Conservation (phyloP, 2,329 filamentous ascomycete genomes). For the Exserohilum rostratum region DNA sequence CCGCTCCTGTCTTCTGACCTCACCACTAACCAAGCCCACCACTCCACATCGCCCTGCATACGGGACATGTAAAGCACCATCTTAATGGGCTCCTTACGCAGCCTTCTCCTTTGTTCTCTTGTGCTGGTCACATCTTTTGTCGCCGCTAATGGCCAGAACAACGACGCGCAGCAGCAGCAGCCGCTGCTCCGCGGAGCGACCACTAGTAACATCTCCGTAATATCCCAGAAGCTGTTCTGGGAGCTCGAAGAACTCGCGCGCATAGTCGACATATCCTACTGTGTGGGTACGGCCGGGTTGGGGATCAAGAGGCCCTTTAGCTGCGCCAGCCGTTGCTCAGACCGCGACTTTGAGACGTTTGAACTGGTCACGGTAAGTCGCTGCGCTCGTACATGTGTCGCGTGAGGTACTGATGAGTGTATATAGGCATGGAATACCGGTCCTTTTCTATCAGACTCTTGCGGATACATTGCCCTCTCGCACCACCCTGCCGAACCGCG, state of each 20-base stretch:
- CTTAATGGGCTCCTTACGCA: conserved; percentile 29
- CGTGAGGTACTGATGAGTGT: conserved; percentile 10
- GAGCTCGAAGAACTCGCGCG: conserved; percentile 87
- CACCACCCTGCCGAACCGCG: conserved; percentile 64
- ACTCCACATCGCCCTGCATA: conserved; percentile 2
- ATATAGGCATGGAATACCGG: conserved; percentile 86
- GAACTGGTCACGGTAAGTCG: conserved; percentile 68
- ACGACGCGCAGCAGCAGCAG: conserved; percentile 26
- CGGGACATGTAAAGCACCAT: conserved; percentile 38
- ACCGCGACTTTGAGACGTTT: conserved; percentile 79
- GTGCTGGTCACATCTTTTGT: conserved; percentile 21
- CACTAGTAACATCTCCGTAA: conserved; percentile 39
- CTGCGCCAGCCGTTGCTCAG: conserved; percentile 82
- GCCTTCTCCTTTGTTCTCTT: conserved; percentile 29
- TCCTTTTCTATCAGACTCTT: conserved; percentile 83
- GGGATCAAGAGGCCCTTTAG: conserved; percentile 83
- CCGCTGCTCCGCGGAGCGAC: background rate
- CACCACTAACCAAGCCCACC: conserved; percentile 14
- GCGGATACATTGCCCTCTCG: conserved; percentile 91
- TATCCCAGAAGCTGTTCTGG: conserved; percentile 72
- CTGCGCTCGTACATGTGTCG: background rate
- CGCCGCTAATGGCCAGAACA: conserved; percentile 13
- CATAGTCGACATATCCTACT: conserved; percentile 93
- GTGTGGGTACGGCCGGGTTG: conserved; percentile 82
- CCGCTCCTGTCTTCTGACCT: conserved; percentile 26